Base-by-base conservation (phyloP, 1,284 basidiomycete genomes). In the Sutorius eximius region DNA sequence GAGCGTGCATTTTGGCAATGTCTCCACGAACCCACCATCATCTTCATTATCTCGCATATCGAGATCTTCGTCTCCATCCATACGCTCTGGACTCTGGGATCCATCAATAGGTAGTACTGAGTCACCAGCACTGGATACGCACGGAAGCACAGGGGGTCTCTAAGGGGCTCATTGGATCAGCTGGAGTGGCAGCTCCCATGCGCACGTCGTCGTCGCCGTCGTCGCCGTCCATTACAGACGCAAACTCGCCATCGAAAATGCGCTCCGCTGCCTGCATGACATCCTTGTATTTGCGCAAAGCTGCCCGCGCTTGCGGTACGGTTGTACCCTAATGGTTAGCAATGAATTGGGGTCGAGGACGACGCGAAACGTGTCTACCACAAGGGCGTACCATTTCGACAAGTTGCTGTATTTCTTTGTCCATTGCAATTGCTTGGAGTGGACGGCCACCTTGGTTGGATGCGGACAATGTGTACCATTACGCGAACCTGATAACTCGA, bases 231-330 rank as follows among this genome's bases (percentile, higher is more conserved):
- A 75, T 75, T 10, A 92, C 74, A 63, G 88, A 75, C 60, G 88
- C 86, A 63, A 92, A 93, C 61, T 87, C 84, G 18, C 92, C 93
- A 56, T 87, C 86, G 63, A 90, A 88, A 57, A 93, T 87, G 51
- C 77, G 83, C 68, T 91, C 92, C 3, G 93, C 92, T n/a, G 93
- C 93, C 64, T 88, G 79, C 89, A 91, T 91, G 32, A 92, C 88
- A 76, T 95, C 92, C 64, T 85, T 90, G 64, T 88, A 82, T 63
- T 85, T 83, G 55, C 77, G 80, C 64, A 95, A 73, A 13, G 92
- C 92, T 43, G 87, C 90, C 60, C 80, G 80, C 38, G 93, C 93
- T 73, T 92, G 87, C 20, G 83, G 82, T 12, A 73, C 68, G 2
- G 85, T 90, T 37, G 91, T 91, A 60, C 93, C 92, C 91, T 93